Percentiles rank a stretch among this genome's conserved stretches.
Evolutionary conservation across 2,329 filamentous ascomycete genomes (phyloP).

Genomic region (Sclerotinia sclerotiorum): DNA sequence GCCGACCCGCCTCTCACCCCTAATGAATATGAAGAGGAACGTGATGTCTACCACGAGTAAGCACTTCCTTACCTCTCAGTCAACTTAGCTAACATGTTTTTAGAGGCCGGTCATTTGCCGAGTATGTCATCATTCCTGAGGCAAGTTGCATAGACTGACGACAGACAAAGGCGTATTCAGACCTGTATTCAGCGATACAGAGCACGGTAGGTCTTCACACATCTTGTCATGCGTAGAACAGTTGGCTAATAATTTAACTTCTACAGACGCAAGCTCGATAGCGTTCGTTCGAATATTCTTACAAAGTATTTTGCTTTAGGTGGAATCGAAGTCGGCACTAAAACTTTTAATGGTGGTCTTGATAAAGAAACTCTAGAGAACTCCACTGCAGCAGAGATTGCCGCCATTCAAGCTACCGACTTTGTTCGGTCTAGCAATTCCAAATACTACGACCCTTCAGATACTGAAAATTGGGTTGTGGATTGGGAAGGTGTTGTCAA

Average conservation of each 20-base stretch:
- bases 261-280: slow-evolving; percentile 67
- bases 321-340: slow-evolving; percentile 65
- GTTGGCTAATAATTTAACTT: neutral
- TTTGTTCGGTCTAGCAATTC: slow-evolving; percentile 49
- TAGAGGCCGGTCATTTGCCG: slow-evolving; percentile 54
- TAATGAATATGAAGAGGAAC: slow-evolving; percentile 63
- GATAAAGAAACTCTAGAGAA: slow-evolving; percentile 60
- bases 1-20: slow-evolving; percentile 78
- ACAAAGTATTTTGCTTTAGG: slow-evolving; percentile 80
- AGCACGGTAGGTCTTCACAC: slow-evolving; percentile 39
- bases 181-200: slow-evolving; percentile 81
- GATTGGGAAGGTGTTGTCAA: slow-evolving; percentile 78
- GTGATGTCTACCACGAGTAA: slow-evolving; percentile 65
- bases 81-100: slow-evolving; percentile 31
- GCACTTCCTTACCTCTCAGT: slow-evolving; percentile 35
- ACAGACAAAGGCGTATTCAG: slow-evolving; percentile 65
- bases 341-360: slow-evolving; percentile 62
- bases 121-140: slow-evolving; percentile 47
- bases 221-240: neutral
- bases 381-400: slow-evolving; percentile 63
- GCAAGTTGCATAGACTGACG: slow-evolving; percentile 25
- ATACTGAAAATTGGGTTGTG: slow-evolving; percentile 64
- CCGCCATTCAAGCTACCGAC: slow-evolving; percentile 62
- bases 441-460: slow-evolving; percentile 52
- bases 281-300: slow-evolving; percentile 64